Evolutionary conservation across 148 eudicot genomes (phyloP).

Genomic region (Pouteria glomerata): DNA sequence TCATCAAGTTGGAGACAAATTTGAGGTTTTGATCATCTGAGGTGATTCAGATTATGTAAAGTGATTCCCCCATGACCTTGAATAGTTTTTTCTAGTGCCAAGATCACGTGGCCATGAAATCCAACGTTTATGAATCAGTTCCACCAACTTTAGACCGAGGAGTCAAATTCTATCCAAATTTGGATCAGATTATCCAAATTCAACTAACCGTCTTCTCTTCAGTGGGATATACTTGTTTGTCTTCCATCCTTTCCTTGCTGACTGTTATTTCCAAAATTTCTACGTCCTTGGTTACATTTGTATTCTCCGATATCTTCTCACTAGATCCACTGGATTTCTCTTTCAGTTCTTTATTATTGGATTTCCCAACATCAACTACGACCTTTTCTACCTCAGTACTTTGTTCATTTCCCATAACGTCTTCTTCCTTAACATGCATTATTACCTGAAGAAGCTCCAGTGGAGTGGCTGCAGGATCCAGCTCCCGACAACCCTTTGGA

Average conservation of each 20-base stretch:
- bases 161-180: background rate
- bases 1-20: background rate
- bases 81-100: background rate
- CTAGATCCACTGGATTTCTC: constrained; percentile 7
- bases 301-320: constrained; percentile 2
- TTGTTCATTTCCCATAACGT: constrained; percentile 20
- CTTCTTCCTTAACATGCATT: constrained; percentile 26
- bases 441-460: constrained; percentile 47
- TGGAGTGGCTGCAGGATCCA: constrained; percentile 77
- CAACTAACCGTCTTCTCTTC: background rate
- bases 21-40: constrained; percentile 1
- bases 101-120: constrained; percentile 2
- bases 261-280: constrained; percentile 1
- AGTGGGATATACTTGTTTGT: background rate
- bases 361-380: constrained; percentile 15
- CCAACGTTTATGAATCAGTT: background rate
- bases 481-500: constrained; percentile 55
- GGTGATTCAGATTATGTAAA: background rate
- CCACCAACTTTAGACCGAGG: background rate
- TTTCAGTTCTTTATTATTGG: constrained; percentile 6
- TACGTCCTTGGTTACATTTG: constrained; percentile 4
- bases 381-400: constrained; percentile 3
- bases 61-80: background rate
- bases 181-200: no score
- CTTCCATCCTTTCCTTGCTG: constrained; percentile 6